phyloP scores from a whole-genome alignment of 2,329 filamentous ascomycete species.

The Plenodomus tracheiphilus region DNA sequence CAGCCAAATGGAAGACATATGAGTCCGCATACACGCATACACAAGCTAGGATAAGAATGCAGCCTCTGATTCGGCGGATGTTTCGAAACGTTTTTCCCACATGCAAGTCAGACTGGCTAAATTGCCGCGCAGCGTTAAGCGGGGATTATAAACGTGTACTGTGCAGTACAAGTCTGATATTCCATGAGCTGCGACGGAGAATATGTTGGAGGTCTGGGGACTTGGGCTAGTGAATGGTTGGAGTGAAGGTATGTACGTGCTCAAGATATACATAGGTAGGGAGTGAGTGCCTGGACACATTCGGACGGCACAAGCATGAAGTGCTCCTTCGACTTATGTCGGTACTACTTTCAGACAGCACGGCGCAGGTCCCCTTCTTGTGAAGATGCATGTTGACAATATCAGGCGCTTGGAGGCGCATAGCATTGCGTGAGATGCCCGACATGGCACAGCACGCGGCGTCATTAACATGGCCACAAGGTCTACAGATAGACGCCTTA shows the following conservation, averaged over 20 bases:
- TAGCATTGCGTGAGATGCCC: neutral
- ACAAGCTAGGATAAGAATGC: slow-evolving; percentile 15
- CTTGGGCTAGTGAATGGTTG: slow-evolving; percentile 1
- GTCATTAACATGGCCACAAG: neutral
- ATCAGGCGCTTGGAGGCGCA: neutral
- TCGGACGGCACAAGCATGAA: neutral
- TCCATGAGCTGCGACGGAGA: neutral
- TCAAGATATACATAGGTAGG: neutral
- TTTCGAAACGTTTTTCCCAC: slow-evolving; percentile 33
- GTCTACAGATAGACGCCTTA: slow-evolving; percentile 10
- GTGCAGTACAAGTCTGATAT: neutral
- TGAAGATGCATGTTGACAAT: neutral
- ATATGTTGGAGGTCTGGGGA: neutral
- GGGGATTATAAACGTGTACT: neutral
- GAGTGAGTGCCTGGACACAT: neutral
- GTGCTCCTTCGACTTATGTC: neutral
- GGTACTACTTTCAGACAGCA: neutral
- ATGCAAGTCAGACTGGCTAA: slow-evolving; percentile 20
- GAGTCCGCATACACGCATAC: slow-evolving; percentile 12
- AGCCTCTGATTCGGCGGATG: slow-evolving; percentile 26
- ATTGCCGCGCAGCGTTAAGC: slow-evolving; percentile 7
- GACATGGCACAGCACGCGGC: neutral
- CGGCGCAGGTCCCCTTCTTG: neutral
- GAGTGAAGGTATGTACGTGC: neutral
- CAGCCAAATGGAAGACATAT: neutral